Evolutionary conservation across 306 rosid genomes (phyloP).

Genomic region (Gleditsia sinensis): DNA sequence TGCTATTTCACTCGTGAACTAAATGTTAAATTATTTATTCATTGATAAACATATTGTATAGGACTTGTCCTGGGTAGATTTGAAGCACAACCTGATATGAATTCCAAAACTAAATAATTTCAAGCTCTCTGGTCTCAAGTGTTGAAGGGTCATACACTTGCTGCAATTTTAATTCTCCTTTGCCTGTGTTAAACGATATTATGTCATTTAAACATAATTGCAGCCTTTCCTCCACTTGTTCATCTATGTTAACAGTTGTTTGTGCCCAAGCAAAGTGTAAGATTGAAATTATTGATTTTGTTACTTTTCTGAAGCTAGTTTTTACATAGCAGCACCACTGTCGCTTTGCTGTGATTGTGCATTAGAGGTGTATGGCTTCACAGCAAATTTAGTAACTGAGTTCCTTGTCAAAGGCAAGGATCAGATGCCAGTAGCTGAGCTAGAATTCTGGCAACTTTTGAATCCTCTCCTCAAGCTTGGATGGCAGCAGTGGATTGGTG

Average conservation of each 20-base stretch:
- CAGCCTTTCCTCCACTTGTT: slow-evolving; percentile 1
- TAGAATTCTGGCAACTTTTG: slow-evolving; percentile 52
- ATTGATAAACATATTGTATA: no score
- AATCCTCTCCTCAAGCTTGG: slow-evolving; percentile 69
- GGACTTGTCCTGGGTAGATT: slow-evolving; percentile 11
- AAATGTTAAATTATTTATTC: neutral
- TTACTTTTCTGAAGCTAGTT: slow-evolving; percentile 61
- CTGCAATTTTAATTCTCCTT: no score
- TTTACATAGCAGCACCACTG: slow-evolving; percentile 82
- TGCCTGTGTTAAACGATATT: neutral
- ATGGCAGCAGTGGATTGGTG: slow-evolving; percentile 80
- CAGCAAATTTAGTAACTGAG: slow-evolving; percentile 46
- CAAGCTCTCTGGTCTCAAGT: neutral
- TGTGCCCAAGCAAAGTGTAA: slow-evolving; percentile 23
- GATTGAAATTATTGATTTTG: slow-evolving; percentile 40
- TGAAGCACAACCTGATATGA: slow-evolving; percentile 5
- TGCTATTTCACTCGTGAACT: neutral
- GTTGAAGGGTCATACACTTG: slow-evolving; percentile 2
- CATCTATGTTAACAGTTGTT: slow-evolving; percentile 24
- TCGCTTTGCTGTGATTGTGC: slow-evolving; percentile 78
- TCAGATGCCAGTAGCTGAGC: slow-evolving; percentile 55
- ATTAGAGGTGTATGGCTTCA: slow-evolving; percentile 57
- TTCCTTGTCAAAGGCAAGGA: slow-evolving; percentile 76
- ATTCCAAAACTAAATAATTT: slow-evolving; percentile 21
- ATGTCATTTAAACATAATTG: neutral